Evolutionary conservation across 2,329 filamentous ascomycete genomes (phyloP).

Genomic region (Colletotrichum sp.): DNA sequence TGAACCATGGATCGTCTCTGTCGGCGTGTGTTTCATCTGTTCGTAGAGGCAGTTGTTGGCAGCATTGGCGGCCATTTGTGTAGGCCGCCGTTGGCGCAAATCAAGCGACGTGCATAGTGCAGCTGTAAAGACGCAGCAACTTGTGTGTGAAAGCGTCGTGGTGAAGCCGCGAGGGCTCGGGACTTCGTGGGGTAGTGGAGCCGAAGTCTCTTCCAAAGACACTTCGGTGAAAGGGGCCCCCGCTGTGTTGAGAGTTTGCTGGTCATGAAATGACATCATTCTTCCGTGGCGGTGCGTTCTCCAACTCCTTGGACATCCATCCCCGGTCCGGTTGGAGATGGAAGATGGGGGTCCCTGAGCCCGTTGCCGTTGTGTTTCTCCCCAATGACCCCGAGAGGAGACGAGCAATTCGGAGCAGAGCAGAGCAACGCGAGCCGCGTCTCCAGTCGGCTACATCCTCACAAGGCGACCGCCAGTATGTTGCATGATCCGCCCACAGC

Average conservation of each 20-base stretch:
- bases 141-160: background rate
- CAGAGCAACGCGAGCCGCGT: background rate
- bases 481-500: background rate
- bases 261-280: constrained; percentile 15
- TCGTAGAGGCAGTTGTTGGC: background rate
- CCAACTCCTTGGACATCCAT: background rate
- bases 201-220: background rate
- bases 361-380: background rate
- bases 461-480: background rate
- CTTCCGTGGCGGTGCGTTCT: constrained; percentile 10
- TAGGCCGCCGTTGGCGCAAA: background rate
- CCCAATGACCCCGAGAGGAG: background rate
- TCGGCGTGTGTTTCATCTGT: constrained; percentile 8
- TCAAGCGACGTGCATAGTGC: background rate
- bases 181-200: constrained; percentile 14
- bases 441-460: background rate
- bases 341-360: background rate
- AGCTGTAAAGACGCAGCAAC: background rate
- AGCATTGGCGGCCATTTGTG: background rate
- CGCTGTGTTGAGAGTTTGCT: background rate
- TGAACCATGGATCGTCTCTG: background rate
- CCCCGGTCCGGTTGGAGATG: constrained; percentile 3
- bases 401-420: background rate
- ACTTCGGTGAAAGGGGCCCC: constrained; percentile 2
- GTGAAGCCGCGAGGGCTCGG: background rate